These are phyloP conservation scores for Penicillium psychrofluorescens DNA, from an alignment of 495 filamentous ascomycete genomes.

Conservation along the genomic window DNA sequence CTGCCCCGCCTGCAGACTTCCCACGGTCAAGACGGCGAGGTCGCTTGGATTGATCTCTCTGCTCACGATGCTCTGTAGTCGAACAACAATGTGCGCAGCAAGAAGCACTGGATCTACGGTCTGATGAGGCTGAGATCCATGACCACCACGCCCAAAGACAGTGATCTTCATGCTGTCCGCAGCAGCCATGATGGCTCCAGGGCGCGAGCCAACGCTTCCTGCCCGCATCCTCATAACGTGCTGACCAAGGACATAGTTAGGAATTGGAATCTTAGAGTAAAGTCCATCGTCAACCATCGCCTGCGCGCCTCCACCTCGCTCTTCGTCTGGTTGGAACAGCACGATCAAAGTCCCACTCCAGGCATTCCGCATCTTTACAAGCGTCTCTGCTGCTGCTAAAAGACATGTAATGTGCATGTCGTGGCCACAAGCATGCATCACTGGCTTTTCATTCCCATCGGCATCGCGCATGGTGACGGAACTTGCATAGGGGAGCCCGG, in stretches of 20 bases:
- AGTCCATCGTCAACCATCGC: constrained; percentile 49
- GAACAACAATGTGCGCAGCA: constrained; percentile 39
- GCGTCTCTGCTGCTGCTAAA: constrained; percentile 39
- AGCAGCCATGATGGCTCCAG: constrained; percentile 38
- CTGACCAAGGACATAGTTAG: constrained; percentile 44
- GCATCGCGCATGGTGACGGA: constrained; percentile 32
- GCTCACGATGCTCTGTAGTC: constrained; percentile 45
- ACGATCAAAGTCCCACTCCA: constrained; percentile 49
- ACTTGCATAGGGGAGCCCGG: constrained; percentile 43
- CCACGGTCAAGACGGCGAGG: constrained; percentile 44
- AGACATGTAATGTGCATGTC: constrained; percentile 52
- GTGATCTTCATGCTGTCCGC: constrained; percentile 46
- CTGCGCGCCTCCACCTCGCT: constrained; percentile 42
- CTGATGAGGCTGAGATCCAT: constrained; percentile 44
- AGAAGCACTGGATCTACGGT: constrained; percentile 45
- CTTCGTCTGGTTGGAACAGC: constrained; percentile 49
- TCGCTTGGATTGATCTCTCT: constrained; percentile 43
- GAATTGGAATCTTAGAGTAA: constrained; percentile 39
- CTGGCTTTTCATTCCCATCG: constrained; percentile 36
- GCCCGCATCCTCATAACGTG: constrained; percentile 44
- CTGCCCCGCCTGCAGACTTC: constrained; percentile 42
- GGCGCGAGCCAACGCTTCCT: constrained; percentile 31
- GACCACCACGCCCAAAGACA: constrained; percentile 44
- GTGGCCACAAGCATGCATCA: constrained; percentile 52
- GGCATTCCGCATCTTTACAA: constrained; percentile 16